Percentiles rank a stretch among this genome's conserved stretches.
These are phyloP conservation scores for Zasmidium angulare DNA, from an alignment of 2,329 filamentous ascomycete species.

Conservation along the genomic window DNA sequence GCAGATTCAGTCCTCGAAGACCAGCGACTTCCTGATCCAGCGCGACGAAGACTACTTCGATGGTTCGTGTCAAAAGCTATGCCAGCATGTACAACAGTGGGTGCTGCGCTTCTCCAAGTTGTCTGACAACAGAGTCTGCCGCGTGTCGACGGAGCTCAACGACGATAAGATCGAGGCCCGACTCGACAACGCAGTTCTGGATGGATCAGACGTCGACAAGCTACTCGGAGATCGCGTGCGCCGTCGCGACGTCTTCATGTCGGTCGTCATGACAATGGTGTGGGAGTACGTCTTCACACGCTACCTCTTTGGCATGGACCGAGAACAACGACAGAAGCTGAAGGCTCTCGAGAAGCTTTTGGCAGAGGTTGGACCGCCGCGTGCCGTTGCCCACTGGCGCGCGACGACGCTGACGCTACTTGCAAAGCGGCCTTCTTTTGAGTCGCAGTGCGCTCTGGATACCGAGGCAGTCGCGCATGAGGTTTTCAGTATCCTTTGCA, in stretches of 20 bases:
- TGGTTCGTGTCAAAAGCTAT: constrained; percentile 87
- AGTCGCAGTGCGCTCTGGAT: constrained; percentile 78
- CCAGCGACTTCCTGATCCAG: constrained; percentile 73
- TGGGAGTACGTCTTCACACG: constrained; percentile 99
- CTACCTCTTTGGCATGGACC: constrained; percentile 97
- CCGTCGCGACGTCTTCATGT: constrained; percentile 95
- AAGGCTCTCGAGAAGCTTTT: constrained; percentile 93
- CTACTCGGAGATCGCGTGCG: constrained; percentile 85
- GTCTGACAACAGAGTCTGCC: constrained; percentile 86
- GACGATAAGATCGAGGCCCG: constrained; percentile 93
- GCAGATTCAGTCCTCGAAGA: constrained; percentile 57
- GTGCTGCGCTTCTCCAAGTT: constrained; percentile 97
- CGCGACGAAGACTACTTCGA: constrained; percentile 96
- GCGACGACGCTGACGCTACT: constrained; percentile 91
- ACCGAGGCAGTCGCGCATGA: constrained; percentile 95
- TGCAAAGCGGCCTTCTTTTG: constrained; percentile 75
- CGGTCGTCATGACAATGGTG: constrained; percentile 97
- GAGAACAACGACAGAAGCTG: constrained; percentile 95
- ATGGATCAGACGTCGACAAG: constrained; percentile 87
- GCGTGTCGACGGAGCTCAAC: constrained; percentile 76
- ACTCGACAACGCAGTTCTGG: constrained; percentile 89
- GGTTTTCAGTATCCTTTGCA: constrained; percentile 78
- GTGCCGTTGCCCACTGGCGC: constrained; percentile 96
- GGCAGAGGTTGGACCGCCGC: constrained; percentile 78
- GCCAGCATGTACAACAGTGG: constrained; percentile 96